These are phyloP conservation scores for Tetracentron sinense DNA, from an alignment of 164 flowering plant species.

Conservation along the genomic window DNA sequence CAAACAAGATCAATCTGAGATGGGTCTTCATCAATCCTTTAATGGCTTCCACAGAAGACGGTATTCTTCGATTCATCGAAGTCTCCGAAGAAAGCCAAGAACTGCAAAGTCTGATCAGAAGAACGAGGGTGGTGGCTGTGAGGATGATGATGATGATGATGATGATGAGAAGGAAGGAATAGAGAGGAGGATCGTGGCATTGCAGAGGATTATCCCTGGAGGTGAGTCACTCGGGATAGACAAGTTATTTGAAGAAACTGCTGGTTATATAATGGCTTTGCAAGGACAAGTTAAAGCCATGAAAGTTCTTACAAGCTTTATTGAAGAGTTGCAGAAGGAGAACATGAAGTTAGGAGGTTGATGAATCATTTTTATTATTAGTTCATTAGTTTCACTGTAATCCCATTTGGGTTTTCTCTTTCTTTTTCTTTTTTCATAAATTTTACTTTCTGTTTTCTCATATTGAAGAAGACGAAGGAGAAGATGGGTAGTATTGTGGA, in stretches of 20 bases:
- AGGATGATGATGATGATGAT: too few species aligned
- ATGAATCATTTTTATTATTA: not conserved
- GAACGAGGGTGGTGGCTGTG: too few species aligned
- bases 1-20: not conserved
- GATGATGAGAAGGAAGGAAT: constrained; percentile 39
- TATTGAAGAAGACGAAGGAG: too few species aligned
- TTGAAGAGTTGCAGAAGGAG: constrained; percentile 32
- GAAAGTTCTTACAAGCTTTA: constrained; percentile 34
- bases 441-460: too few species aligned
- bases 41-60: not conserved
- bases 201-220: constrained; percentile 59
- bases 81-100: not conserved
- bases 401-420: not conserved
- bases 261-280: constrained; percentile 47
- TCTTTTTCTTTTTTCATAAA: too few species aligned
- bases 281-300: constrained; percentile 44
- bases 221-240: constrained; percentile 47
- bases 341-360: constrained; percentile 39
- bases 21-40: not conserved
- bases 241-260: constrained; percentile 52
- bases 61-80: not conserved
- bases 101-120: not conserved
- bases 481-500: too few species aligned
- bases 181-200: constrained; percentile 43
- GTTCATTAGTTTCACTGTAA: not conserved